These are phyloP conservation scores for Penicillium sp. DNA, from an alignment of 2,329 filamentous ascomycete genomes.

Conservation along the genomic window DNA sequence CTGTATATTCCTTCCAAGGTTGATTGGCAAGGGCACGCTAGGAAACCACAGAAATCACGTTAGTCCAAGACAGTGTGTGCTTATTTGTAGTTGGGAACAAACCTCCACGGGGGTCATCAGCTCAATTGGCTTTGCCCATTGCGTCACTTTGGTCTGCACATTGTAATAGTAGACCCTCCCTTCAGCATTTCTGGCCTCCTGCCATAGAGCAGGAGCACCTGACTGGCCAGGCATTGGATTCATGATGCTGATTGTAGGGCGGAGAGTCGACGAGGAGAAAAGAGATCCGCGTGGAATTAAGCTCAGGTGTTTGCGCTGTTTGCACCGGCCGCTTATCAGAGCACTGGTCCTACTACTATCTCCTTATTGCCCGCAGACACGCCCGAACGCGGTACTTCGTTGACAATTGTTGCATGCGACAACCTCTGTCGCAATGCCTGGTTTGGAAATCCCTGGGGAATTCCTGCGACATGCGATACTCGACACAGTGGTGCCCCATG, in stretches of 20 bases:
- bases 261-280: conserved; percentile 18
- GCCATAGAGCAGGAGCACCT: conserved; percentile 66
- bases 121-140: conserved; percentile 93
- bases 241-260: conserved; percentile 27
- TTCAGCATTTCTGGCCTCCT: conserved; percentile 78
- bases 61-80: conserved; percentile 20
- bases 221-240: conserved; percentile 63
- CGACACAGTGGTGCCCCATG: conserved; percentile 50
- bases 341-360: conserved; percentile 16
- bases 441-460: conserved; percentile 43
- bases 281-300: conserved; percentile 30
- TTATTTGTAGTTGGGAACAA: conserved; percentile 28
- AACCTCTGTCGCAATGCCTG: conserved; percentile 37
- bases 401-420: conserved; percentile 30
- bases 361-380: conserved; percentile 16
- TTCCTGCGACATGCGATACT: conserved; percentile 49
- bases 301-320: conserved; percentile 30
- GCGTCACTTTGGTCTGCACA: conserved; percentile 77
- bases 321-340: conserved; percentile 27
- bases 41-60: conserved; percentile 17
- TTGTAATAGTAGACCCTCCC: conserved; percentile 94
- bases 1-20: conserved; percentile 91
- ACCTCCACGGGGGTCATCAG: conserved; percentile 84
- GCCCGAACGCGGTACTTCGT: conserved; percentile 9
- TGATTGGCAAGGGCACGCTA: conserved; percentile 80